Evolutionary conservation across 371 early-diverging fungal genomes (phyloP).

Genomic region (Syncephalastrum contaminatum): DNA sequence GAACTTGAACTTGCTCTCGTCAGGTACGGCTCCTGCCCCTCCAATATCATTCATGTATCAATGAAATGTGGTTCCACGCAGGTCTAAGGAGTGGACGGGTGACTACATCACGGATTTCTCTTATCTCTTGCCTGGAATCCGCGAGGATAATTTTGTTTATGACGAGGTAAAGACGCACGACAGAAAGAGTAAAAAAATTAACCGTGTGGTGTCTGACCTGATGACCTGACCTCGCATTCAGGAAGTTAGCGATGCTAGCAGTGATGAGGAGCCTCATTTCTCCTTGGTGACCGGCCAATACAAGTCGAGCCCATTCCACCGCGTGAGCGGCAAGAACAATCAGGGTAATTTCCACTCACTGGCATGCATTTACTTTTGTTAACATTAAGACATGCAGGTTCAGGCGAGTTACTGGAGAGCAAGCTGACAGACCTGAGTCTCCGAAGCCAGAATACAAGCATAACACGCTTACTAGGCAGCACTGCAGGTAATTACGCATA

Average conservation of each 20-base stretch:
- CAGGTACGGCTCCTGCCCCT: constrained; percentile 23
- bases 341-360: background rate
- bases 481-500: constrained; percentile 60
- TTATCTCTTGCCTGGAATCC: constrained; percentile 52
- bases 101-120: constrained; percentile 75
- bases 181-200: background rate
- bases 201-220: background rate
- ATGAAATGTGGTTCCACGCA: constrained; percentile 20
- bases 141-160: constrained; percentile 39
- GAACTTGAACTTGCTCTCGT: constrained; percentile 84
- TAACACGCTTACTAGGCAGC: constrained; percentile 69
- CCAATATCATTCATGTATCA: constrained; percentile 17
- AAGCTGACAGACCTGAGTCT: constrained; percentile 54
- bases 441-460: constrained; percentile 58
- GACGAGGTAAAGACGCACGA: constrained; percentile 28
- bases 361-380: background rate
- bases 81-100: constrained; percentile 73
- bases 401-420: constrained; percentile 29
- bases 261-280: constrained; percentile 81
- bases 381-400: constrained; percentile 2
- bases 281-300: constrained; percentile 88
- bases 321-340: background rate
- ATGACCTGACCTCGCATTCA: constrained; percentile 5
- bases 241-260: constrained; percentile 50
- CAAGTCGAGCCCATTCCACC: constrained; percentile 41